phyloP scores from a whole-genome alignment of 2,329 filamentous ascomycete genomes.

The Pseudopyricularia cyperi region DNA sequence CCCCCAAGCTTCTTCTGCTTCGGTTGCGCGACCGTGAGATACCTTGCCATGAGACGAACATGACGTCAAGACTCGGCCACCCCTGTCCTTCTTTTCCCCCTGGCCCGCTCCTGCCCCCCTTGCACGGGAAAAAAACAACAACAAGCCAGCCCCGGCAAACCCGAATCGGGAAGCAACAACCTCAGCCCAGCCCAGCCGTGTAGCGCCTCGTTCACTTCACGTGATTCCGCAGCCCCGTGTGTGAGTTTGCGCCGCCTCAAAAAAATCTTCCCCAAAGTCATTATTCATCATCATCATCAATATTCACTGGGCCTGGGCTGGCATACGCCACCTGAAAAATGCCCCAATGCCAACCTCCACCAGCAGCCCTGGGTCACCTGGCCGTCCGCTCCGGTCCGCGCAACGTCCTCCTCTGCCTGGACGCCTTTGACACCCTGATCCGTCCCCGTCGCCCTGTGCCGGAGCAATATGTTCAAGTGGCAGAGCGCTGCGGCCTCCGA shows the following conservation, averaged over 20 bases:
- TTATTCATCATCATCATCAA: no score
- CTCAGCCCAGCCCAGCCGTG: no score
- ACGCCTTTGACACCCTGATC: slow-evolving; percentile 55
- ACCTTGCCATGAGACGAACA: not conserved
- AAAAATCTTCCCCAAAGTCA: no score
- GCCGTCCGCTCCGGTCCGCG: not conserved
- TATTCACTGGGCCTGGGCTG: no score
- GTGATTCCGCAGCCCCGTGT: no score
- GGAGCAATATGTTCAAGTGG: slow-evolving; percentile 39
- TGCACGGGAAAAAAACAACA: not conserved
- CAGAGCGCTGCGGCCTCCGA: slow-evolving; percentile 33
- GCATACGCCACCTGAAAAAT: not conserved
- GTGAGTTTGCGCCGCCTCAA: no score
- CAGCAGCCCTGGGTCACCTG: not conserved
- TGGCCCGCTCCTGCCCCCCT: not conserved
- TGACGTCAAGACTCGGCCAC: not conserved
- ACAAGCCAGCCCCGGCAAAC: not conserved
- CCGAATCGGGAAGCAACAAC: not conserved
- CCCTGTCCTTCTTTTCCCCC: not conserved
- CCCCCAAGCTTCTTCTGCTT: no score
- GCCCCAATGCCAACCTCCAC: not conserved
- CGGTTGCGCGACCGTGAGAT: no score
- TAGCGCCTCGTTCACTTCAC: no score
- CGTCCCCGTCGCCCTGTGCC: slow-evolving; percentile 33
- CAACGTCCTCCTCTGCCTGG: slow-evolving; percentile 46